Conservation (phyloP, 2,329 filamentous ascomycete species). For the Spiromastix sp. region DNA sequence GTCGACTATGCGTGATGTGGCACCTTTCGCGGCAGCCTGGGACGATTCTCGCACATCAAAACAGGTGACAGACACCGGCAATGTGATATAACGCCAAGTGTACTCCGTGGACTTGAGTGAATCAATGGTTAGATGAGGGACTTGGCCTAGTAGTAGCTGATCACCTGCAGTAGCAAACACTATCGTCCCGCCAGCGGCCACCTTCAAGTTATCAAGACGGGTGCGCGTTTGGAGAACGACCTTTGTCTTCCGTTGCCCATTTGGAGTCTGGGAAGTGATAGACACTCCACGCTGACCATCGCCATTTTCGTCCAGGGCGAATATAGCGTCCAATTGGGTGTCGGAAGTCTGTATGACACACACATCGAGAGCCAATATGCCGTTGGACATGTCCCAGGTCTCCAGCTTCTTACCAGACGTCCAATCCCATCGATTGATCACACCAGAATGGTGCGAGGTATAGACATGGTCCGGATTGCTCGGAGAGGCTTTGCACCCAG, state of each 20-base stretch:
- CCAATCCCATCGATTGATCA: conserved; percentile 51
- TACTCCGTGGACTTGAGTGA: conserved; percentile 32
- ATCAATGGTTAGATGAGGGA: conserved; percentile 23
- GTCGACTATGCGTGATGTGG: conserved; percentile 45
- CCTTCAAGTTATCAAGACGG: conserved; percentile 20
- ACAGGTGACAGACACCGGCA: conserved; percentile 55
- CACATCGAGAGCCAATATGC: conserved; percentile 23
- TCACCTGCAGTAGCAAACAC: conserved; percentile 31
- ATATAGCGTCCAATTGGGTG: conserved; percentile 22
- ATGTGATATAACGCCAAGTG: conserved; percentile 43
- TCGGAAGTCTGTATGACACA: conserved; percentile 14
- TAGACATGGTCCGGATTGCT: conserved; percentile 43
- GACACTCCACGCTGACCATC: conserved; percentile 29
- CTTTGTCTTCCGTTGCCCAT: conserved; percentile 15
- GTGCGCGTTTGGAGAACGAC: conserved; percentile 21
- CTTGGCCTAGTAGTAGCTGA: conserved; percentile 51
- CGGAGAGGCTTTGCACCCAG: conserved; percentile 43
- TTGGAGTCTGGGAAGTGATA: conserved; percentile 10
- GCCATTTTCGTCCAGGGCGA: conserved; percentile 27
- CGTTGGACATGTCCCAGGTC: conserved; percentile 32
- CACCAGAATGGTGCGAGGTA: conserved; percentile 41
- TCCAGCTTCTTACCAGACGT: conserved; percentile 33
- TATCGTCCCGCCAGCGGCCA: conserved; percentile 21
- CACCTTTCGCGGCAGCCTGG: conserved; percentile 14
- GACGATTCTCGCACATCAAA: conserved; percentile 49